Evolutionary conservation across 1,284 basidiomycete species (phyloP), one percentile per base, ranked within the genome.

Genomic region (Trichosporon sp.): DNA sequence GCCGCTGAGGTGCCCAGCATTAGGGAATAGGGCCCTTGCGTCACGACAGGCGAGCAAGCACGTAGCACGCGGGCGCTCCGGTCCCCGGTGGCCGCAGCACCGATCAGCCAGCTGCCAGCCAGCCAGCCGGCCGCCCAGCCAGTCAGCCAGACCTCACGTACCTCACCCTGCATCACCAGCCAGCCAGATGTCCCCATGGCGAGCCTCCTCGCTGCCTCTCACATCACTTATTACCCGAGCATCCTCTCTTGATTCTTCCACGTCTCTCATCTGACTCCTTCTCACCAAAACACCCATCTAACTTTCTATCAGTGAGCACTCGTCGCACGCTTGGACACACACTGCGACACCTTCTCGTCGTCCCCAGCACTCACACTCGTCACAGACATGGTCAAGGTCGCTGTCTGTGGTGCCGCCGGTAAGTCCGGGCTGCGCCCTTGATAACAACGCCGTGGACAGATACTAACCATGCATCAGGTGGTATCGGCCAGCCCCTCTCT

Each of bases 351-450:
- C 18, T 27, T 25, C 47, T 68, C 66, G 15, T n/a, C 27, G 2
- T 25, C 18, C 9, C 8, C 56, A n/a, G 56, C 2, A 31, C 56
- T 66, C 34, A 66, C 68, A 42, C 62, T 68, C 63, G 42, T 67
- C 35, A 23, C 65, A 70, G 83, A 75, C 75, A 92, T 94, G 92
- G 90, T 92, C 80, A 95, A 96, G 86, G 93, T 90, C 86, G 92
- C 92, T 79, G 93, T 95, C 76, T 92, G 94, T 78, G 93, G 93
- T 84, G 93, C 93, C 85, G 90, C 92, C 84, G 93, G 92, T 92
- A 75, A 70, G 83, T 80, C 35, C n/a, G 15, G 38, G 12, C 29
- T 18, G 9, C 25, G 2, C 23, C 23, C 64, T 15, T 34, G 25
- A 56, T 58, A 31, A 18, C 38, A 32, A 64, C 11, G 27, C 25